Evolutionary conservation across 129 eudicot species (phyloP), one percentile per base, ranked within the genome.

Genomic region (Tanacetum coccineum): DNA sequence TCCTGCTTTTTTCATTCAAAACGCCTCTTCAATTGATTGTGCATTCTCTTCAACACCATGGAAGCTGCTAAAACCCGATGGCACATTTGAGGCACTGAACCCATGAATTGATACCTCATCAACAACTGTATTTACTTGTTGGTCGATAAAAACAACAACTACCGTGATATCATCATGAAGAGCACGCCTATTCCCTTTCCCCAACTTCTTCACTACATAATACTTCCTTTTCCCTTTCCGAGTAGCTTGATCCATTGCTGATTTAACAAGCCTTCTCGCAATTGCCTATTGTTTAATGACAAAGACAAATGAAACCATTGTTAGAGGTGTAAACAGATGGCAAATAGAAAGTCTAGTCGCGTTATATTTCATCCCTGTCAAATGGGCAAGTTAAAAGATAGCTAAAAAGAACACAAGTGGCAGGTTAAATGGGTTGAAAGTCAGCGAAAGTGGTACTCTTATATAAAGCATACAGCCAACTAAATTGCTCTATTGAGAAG

Each of bases 121-220:
- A 3, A 69, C 54, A n/a, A 53, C 52, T 9, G 32, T 36, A 36
- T 65, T 74, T 52, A 51, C 70, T n/a, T 85, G 81, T 42, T 77
- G 84, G 66, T 87, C 84, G 59, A 85, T 66, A 66, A 84, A 91
- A 61, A 82, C 59, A 25, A 87, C 95, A 44, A 80, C 82, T 47
- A 91, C 81, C 0, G 95, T 80, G 30, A 91, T 85, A 58, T 91
- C 97, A 55, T 91, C 95, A 11, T 91, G 92, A 67, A 73, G 75
- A 15, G 42, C 70, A 59, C 95, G 82, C 26, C 95, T 80, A 56
- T 18, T 51, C 66, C 95, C 89, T 49, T 71, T 78, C 28, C 79
- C 83, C 21, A 80, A 39, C 56, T 76, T 84, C 66, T 74, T 82
- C 55, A 91, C 78, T 45, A 81, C 89, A 20, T 72, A 70, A 36